Evolutionary conservation across 139 green algal genomes (phyloP), one percentile per base, ranked within the genome.

Genomic region (Yamagishiella unicocca): DNA sequence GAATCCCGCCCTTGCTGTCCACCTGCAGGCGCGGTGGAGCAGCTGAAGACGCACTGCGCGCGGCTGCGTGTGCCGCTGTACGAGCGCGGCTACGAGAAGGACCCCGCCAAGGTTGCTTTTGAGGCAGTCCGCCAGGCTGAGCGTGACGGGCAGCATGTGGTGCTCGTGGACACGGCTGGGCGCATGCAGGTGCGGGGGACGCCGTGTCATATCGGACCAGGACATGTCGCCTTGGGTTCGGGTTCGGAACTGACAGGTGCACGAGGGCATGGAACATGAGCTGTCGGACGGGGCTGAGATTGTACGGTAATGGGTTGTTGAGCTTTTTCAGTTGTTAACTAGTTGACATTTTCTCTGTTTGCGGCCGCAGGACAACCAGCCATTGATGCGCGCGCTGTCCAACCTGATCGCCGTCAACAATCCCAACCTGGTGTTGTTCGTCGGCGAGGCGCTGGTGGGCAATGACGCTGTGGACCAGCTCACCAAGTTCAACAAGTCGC

Each of bases 391-490:
- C 22, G 95, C 98, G n/a, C 94, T 99, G 68, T 94, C 94, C 82
- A 98, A 95, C 80, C 95, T 99, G 0, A 98, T 99, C 92, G 94
- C 92, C 84, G 74, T 98, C 12, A 99, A 99, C 90, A 50, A 95
- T 46, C 98, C 98, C 42, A 94, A 99, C 85, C 93, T 99, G 66
- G 96, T 99, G 82, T 94, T 99, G 68, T 99, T 99, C 93, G 98
- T 99, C 75, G 98, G 98, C 17, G 98, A 99, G 93, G 98, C 98
- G 35, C 92, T 99, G 66, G 98, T 99, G 45, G 98, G 98, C 79
- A 99, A 99, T 87, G 98, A 99, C 88, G 97, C 96, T 10, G 97
- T 99, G n/a, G 97, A 99, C 93, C 98, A 99, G 87, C 95, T 99
- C 33, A 94, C 94, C 85, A 99, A 99, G 91, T 99, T 99, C 94